Percentiles rank a stretch among this genome's conserved stretches.
Conservation (phyloP, 2,329 filamentous ascomycete genomes). For the Arthroderma sp. region DNA sequence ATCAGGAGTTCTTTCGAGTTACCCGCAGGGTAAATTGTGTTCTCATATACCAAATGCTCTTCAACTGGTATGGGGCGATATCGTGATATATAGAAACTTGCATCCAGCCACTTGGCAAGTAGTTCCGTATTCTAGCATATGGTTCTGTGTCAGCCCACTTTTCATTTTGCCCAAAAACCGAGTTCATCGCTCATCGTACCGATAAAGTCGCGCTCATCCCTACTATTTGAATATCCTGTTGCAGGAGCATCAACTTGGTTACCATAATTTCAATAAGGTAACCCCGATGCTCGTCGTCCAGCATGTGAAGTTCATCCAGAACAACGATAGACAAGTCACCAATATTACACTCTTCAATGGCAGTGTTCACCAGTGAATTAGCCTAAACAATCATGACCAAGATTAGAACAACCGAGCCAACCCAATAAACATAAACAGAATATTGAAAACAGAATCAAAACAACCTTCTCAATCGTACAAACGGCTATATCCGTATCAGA, state of each 20-base stretch:
- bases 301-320: constrained; percentile 70
- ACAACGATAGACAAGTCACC: constrained; percentile 53
- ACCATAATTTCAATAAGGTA: constrained; percentile 63
- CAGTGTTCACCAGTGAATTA: constrained; percentile 58
- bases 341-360: constrained; percentile 58
- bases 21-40: constrained; percentile 50
- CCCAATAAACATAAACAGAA: neutral
- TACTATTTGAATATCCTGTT: constrained; percentile 55
- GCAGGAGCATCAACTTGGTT: constrained; percentile 58
- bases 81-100: constrained; percentile 57
- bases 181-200: constrained; percentile 30
- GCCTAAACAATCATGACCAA: constrained; percentile 37
- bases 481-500: constrained; percentile 64
- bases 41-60: constrained; percentile 60
- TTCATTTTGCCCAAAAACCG: too few species aligned
- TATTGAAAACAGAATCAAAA: constrained; percentile 12
- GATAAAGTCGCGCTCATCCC: constrained; percentile 71
- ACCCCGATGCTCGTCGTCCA: constrained; percentile 61
- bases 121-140: constrained; percentile 52
- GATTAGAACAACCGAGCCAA: constrained; percentile 1
- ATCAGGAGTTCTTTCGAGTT: constrained; percentile 47
- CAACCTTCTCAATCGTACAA: constrained; percentile 65
- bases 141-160: neutral
- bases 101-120: constrained; percentile 56
- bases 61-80: constrained; percentile 65